phyloP scores from a whole-genome alignment of 805 yeast genomes.

The Clavispora fructus region DNA sequence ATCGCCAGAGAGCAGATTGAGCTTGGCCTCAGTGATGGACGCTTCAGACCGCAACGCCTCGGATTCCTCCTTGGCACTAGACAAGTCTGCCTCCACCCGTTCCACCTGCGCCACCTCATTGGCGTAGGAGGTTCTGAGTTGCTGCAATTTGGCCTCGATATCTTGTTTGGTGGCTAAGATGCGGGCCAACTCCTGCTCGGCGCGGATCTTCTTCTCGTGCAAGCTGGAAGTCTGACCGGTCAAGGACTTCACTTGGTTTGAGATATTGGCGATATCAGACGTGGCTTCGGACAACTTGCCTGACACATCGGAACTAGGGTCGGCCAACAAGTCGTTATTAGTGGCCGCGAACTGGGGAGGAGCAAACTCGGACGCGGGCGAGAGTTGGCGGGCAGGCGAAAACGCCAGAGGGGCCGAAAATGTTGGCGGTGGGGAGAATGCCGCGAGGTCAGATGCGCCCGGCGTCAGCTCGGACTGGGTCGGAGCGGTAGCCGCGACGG shows the following conservation, averaged over 20 bases:
- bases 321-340: slow-evolving; percentile 51
- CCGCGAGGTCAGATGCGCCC: too few species aligned
- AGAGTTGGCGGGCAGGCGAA: neutral
- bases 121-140: slow-evolving; percentile 67
- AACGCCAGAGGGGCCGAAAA: too few species aligned
- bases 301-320: slow-evolving; percentile 44
- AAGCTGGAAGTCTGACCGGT: slow-evolving; percentile 67
- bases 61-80: slow-evolving; percentile 58
- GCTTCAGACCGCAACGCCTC: slow-evolving; percentile 68
- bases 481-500: neutral
- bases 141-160: slow-evolving; percentile 64
- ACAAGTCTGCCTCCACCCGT: slow-evolving; percentile 60
- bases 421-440: too few species aligned
- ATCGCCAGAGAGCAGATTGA: slow-evolving; percentile 63
- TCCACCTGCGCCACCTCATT: slow-evolving; percentile 72
- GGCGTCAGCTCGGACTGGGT: too few species aligned
- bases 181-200: slow-evolving; percentile 71
- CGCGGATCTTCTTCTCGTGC: slow-evolving; percentile 64
- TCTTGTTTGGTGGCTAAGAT: slow-evolving; percentile 63
- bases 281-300: slow-evolving; percentile 73
- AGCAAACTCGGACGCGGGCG: neutral
- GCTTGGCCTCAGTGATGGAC: slow-evolving; percentile 71
- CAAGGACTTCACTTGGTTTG: slow-evolving; percentile 78
- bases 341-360: slow-evolving; percentile 3
- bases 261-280: slow-evolving; percentile 78